A percentile compares a stretch with the other conserved stretches of the same genome.
phyloP scores from a whole-genome alignment of 2,329 filamentous ascomycete species.

The Fusarium devonianum region DNA sequence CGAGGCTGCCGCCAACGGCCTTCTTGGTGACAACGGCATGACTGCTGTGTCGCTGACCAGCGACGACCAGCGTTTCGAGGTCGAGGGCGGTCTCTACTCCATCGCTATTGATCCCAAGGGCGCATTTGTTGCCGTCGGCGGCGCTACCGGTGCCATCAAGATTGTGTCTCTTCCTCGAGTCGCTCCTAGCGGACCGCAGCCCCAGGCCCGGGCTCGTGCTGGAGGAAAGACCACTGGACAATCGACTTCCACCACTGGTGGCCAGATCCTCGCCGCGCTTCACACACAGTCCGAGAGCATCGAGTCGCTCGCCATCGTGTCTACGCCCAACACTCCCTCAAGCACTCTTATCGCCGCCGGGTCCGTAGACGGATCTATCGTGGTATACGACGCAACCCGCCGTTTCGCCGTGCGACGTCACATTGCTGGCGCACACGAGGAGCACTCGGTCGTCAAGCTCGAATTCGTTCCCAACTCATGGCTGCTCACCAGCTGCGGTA shows the following conservation, averaged over 20 bases:
- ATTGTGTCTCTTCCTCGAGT: constrained; percentile 82
- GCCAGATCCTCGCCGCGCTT: constrained; percentile 79
- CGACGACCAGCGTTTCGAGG: constrained; percentile 86
- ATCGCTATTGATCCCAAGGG: constrained; percentile 83
- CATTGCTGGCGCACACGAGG: constrained; percentile 83
- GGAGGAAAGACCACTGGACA: constrained; percentile 46
- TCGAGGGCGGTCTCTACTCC: constrained; percentile 90
- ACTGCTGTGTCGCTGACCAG: constrained; percentile 79
- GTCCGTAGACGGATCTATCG: constrained; percentile 79
- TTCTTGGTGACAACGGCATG: constrained; percentile 61
- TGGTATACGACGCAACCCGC: constrained; percentile 84
- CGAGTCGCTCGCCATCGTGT: constrained; percentile 74
- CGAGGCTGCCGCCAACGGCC: constrained; percentile 67
- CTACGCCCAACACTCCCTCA: constrained; percentile 51
- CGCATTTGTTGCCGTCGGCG: constrained; percentile 83
- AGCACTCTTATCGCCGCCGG: constrained; percentile 68
- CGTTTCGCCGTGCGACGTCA: constrained; percentile 86
- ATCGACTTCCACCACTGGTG: constrained; percentile 50
- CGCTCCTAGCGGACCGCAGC: constrained; percentile 36
- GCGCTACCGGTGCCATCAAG: constrained; percentile 84
- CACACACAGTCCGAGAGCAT: constrained; percentile 79
- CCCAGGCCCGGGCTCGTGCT: constrained; percentile 35
- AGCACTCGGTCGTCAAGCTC: constrained; percentile 90
- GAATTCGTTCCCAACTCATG: constrained; percentile 77
- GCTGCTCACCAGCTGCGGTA: constrained; percentile 85